Base-by-base conservation (phyloP, 2,329 filamentous ascomycete species). In the Cladophialophora carrionii region DNA sequence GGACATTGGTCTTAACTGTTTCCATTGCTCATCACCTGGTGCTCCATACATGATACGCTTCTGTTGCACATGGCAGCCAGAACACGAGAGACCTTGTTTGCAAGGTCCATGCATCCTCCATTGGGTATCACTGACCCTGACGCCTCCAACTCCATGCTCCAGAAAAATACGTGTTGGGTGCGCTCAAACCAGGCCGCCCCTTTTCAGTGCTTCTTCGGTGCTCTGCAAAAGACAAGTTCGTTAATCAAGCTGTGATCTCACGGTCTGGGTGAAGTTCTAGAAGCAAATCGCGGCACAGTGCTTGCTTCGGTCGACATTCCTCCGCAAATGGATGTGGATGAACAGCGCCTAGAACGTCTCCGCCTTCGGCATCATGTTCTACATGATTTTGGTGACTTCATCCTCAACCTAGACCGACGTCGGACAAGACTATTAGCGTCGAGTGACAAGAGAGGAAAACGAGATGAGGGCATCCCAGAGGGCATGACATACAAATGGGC, bases 341-440 rank as follows among this genome's bases (percentile, higher is more conserved):
- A 9, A 14, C 26, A n/a, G 14, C 14, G 12, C 6, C 26, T 52
- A 52, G 14, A 14, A 26, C 14, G 9, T 52, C 48, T n/a, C 14
- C 9, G 34, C 51, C 52, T 55, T 62, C 49, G 54, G 55, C 52
- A 56, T 58, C 65, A 64, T 64, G 65, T 67, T 73, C 78, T 89
- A 93, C 89, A 93, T 92, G 81, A 96, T 91, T 81, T 91, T 94
- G 74, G 90, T 92, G 78, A 93, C 87, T 81, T 93, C 90, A 82
- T 93, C 90, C 83, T 94, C 90, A 80, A 92, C 89, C 90, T 94
- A 87, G 78, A 76, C 75, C 71, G 59, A 70, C 63, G 64, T 69
- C 72, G 67, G 70, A 70, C 70, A 69, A 72, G 68, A 4, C 63
- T 69, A 69, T 74, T 72, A 74, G 68, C 63, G 41, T 59, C 55